phyloP scores from a whole-genome alignment of 139 green algal genomes.

The Chlamydomonas sp. region DNA sequence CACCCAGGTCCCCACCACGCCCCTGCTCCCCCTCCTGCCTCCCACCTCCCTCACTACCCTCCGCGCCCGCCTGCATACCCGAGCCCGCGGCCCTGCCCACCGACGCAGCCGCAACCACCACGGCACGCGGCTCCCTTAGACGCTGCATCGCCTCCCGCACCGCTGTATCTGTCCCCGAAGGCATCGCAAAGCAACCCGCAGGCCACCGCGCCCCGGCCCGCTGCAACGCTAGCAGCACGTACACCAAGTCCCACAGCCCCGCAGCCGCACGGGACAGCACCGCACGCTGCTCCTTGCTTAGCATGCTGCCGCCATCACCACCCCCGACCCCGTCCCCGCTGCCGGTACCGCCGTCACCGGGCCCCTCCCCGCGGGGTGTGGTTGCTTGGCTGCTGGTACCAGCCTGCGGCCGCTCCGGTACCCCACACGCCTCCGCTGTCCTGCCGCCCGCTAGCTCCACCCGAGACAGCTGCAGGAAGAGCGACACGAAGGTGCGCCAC shows the following conservation, averaged over 20 bases:
- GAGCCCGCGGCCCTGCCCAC: no score
- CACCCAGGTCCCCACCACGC: no score
- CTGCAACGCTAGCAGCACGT: conserved; percentile 18
- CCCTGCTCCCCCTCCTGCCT: no score
- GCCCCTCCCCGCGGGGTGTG: neutral
- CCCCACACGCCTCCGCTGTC: neutral
- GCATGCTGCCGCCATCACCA: neutral
- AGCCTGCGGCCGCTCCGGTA: neutral
- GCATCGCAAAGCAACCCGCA: conserved; percentile 3
- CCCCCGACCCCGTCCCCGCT: neutral
- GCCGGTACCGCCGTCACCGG: neutral
- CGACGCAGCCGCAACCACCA: no score
- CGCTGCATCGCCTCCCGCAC: neutral
- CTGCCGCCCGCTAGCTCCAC: neutral
- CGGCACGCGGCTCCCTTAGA: neutral
- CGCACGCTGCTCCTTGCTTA: neutral
- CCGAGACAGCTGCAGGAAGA: conserved; percentile 1
- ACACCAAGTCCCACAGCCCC: conserved; percentile 27
- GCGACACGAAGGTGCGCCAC: conserved; percentile 2
- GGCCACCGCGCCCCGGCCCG: conserved; percentile 6
- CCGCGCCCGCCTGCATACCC: no score
- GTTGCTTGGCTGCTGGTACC: neutral
- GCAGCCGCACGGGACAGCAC: neutral
- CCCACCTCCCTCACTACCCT: no score
- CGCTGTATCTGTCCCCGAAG: neutral